phyloP scores from a whole-genome alignment of 306 rosid species.

The Malus sylvestris region DNA sequence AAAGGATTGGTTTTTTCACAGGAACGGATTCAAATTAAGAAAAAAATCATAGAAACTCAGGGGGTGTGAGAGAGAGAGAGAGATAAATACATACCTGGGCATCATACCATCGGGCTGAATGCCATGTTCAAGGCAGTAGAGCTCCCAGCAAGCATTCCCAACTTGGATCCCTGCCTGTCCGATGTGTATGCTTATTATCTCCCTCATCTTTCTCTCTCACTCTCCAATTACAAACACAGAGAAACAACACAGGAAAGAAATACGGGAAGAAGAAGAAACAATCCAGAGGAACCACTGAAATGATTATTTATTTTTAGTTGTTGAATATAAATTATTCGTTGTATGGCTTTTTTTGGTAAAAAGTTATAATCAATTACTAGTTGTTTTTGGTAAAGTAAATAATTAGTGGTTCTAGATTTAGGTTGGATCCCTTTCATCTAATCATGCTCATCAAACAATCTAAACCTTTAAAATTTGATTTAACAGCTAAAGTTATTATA shows the following conservation, averaged over 20 bases:
- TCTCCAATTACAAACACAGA: not conserved
- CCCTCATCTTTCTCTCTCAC: conserved; percentile 36
- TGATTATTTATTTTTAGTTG: not conserved
- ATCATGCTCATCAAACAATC: too few species aligned
- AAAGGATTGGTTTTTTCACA: not conserved
- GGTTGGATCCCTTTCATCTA: fast-evolving
- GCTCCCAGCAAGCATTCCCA: conserved; percentile 80
- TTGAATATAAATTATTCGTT: not conserved
- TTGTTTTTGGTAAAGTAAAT: not conserved
- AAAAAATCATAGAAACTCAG: not conserved
- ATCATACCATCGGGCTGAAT: conserved; percentile 61
- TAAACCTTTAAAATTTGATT: too few species aligned
- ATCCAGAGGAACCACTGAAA: too few species aligned
- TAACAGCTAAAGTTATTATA: too few species aligned
- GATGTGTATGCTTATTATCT: conserved; percentile 60
- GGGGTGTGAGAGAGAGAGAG: not conserved
- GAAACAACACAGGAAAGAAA: not conserved
- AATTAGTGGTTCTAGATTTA: not conserved
- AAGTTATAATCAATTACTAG: not conserved
- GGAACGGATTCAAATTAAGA: not conserved
- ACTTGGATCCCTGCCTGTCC: conserved; percentile 84
- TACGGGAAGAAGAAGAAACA: not conserved
- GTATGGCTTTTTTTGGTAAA: not conserved
- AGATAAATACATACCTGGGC: conserved; percentile 40
- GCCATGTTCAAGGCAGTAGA: conserved; percentile 73